Evolutionary conservation across 2,329 filamentous ascomycete genomes (phyloP).

Genomic region (Ophiostoma montium): DNA sequence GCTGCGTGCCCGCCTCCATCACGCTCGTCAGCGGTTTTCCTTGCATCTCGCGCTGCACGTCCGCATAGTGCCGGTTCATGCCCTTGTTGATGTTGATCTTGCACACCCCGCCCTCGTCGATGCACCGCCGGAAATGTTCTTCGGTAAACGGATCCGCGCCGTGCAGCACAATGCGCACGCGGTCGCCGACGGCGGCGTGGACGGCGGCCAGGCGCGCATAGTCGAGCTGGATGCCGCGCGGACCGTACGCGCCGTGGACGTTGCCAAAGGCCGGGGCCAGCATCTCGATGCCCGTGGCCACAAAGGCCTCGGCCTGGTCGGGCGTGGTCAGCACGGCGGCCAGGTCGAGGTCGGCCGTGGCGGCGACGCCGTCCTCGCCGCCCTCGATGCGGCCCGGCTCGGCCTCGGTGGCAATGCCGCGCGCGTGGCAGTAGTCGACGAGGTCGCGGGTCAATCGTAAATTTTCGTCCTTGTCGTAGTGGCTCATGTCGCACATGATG

Average conservation of each 20-base stretch:
- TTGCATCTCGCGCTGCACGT: constrained; percentile 29
- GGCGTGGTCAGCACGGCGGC: constrained; percentile 46
- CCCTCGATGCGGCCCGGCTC: constrained; percentile 45
- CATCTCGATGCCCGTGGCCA: constrained; percentile 58
- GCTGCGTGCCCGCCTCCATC: constrained; percentile 31
- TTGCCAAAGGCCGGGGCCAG: constrained; percentile 65
- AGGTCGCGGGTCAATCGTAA: constrained; percentile 45
- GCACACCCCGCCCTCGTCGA: constrained; percentile 29
- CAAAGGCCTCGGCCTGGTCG: constrained; percentile 56
- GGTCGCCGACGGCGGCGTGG: constrained; percentile 28
- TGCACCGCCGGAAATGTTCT: constrained; percentile 30
- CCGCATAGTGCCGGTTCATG: constrained; percentile 33
- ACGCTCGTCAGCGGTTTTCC: constrained; percentile 32
- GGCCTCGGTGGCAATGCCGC: constrained; percentile 53
- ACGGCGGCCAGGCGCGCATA: constrained; percentile 36
- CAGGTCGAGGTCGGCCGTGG: constrained; percentile 33
- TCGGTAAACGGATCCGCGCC: constrained; percentile 33
- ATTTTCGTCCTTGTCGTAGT: constrained; percentile 56
- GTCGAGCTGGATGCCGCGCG: constrained; percentile 47
- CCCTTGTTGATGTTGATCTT: constrained; percentile 40
- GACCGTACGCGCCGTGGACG: constrained; percentile 60
- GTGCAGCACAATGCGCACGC: constrained; percentile 32
- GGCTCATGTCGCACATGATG: constrained; percentile 63
- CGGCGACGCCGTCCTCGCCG: constrained; percentile 59
- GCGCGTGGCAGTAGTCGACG: constrained; percentile 46